Evolutionary conservation across 2,329 filamentous ascomycete species (phyloP).

Genomic region (Ophiosphaerella korrae): DNA sequence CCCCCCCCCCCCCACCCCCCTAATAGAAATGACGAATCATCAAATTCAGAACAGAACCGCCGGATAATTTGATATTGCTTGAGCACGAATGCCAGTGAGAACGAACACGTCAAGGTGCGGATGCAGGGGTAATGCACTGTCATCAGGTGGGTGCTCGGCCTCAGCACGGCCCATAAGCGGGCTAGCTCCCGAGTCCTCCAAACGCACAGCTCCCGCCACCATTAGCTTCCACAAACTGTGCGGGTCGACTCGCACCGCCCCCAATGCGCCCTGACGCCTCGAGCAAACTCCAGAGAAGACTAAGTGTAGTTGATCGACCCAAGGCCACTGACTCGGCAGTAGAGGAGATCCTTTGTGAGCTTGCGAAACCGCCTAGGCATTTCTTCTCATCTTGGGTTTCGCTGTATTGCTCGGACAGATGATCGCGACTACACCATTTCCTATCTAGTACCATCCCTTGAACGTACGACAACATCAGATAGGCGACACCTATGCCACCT

Average conservation of each 20-base stretch:
- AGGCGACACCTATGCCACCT: slow-evolving; percentile 30
- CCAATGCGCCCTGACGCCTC: slow-evolving; percentile 20
- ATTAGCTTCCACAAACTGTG: slow-evolving; percentile 8
- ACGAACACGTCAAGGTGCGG: slow-evolving; percentile 15
- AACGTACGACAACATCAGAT: slow-evolving; percentile 5
- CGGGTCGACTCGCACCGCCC: slow-evolving; percentile 35
- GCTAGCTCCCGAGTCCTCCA: slow-evolving; percentile 18
- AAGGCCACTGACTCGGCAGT: slow-evolving; percentile 4
- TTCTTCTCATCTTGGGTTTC: slow-evolving; percentile 2
- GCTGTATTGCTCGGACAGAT: slow-evolving; percentile 11
- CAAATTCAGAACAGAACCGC: slow-evolving; percentile 28
- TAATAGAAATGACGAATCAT: slow-evolving; percentile 17
- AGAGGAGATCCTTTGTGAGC: slow-evolving; percentile 11
- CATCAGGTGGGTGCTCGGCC: slow-evolving; percentile 14
- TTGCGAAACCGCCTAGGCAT: slow-evolving; percentile 27
- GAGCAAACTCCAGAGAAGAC: slow-evolving; percentile 3
- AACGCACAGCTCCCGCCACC: slow-evolving; percentile 24
- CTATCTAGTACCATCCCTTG: slow-evolving; percentile 10
- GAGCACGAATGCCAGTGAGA: slow-evolving; percentile 10
- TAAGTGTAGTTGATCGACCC: slow-evolving; percentile 10
- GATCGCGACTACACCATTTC: background rate
- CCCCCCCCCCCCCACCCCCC: slow-evolving; percentile 18
- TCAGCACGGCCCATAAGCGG: slow-evolving; percentile 14
- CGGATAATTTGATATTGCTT: slow-evolving; percentile 16
- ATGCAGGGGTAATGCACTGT: slow-evolving; percentile 29